Base-by-base conservation (phyloP, 1,139 yeast species). In the Groenewaldozyma auringiensis region DNA sequence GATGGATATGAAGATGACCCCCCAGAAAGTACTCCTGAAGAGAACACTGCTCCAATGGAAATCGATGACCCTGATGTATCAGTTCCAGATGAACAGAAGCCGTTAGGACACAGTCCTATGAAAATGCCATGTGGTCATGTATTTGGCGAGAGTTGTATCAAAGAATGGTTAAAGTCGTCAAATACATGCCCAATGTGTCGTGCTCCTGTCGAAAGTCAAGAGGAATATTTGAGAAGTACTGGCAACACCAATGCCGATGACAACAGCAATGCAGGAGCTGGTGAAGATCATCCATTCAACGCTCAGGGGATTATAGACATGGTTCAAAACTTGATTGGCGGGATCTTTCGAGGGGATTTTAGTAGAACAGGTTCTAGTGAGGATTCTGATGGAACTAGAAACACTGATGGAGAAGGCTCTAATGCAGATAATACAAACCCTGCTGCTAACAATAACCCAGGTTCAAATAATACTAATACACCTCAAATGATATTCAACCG, bases 141-240 rank as follows among this genome's bases (percentile, higher is more conserved):
- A 0, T 85, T 86, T 67, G 95, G 95, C 3, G 72, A 77, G 51
- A 74, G 74, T 22, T 87, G 96, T 65, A 67, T 85, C 36, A 72
- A 69, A 50, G 83, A 81, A 53, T 87, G 96, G 96, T 74, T 87
- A 44, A 71, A 72, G 49, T 68, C 72, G 41, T 78, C 82, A 48
- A 70, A 77, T 31, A 77, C 86, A 1, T 87, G 96, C 62, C 96
- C 96, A 0, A 67, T 86, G 46, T 87, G 96, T 59, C 76, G 96
- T 49, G 67, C 67, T 22, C 69, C 74, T 2, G 76, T 83, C 22
- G 75, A 73, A 50, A 52, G 59, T 22, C 67, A 62, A 31, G 44
- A 51, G 21, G 54, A 55, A 45, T 58, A 55, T 46, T 45, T 54
- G 25, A 46, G 54, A 20, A 42, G 47, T 20, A 54, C 53, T 3